Percentiles rank a stretch among this genome's conserved stretches.
Evolutionary conservation across 2,329 filamentous ascomycete species (phyloP).

Genomic region (Neurospora sp.): DNA sequence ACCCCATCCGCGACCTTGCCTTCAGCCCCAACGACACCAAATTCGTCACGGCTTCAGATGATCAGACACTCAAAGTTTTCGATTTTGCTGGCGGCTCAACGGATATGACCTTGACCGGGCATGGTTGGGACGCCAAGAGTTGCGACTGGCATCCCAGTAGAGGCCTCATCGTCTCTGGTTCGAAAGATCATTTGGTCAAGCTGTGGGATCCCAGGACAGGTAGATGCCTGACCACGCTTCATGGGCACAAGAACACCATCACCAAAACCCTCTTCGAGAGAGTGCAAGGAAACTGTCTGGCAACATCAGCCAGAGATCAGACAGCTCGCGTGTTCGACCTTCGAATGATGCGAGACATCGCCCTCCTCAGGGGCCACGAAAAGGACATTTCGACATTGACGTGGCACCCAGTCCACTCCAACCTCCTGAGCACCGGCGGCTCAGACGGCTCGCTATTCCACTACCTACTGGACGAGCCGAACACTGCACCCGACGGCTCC

Average conservation of each 20-base stretch:
- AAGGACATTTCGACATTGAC: constrained; percentile 88
- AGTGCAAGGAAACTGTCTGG: constrained; percentile 72
- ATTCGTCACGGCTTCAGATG: constrained; percentile 92
- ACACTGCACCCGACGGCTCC: constrained; percentile 53
- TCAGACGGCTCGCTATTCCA: constrained; percentile 84
- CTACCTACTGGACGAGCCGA: constrained; percentile 92
- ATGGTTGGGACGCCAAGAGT: constrained; percentile 94
- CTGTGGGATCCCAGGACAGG: constrained; percentile 94
- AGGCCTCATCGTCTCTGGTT: constrained; percentile 87
- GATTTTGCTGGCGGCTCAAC: constrained; percentile 83
- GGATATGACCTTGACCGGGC: constrained; percentile 78
- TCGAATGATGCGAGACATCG: constrained; percentile 96
- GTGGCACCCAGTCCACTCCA: constrained; percentile 90
- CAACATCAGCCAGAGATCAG: constrained; percentile 87
- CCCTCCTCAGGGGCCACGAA: constrained; percentile 85
- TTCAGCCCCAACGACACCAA: constrained; percentile 93
- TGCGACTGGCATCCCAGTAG: constrained; percentile 98
- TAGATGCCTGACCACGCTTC: constrained; percentile 82
- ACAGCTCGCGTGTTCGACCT: constrained; percentile 90
- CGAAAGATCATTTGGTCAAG: constrained; percentile 95
- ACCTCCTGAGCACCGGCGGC: constrained; percentile 81
- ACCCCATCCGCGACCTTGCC: constrained; percentile 81
- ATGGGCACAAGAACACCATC: constrained; percentile 95
- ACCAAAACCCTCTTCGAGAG: constrained; percentile 87
- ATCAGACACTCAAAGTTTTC: constrained; percentile 88